These are phyloP conservation scores for Emericellopsis atlantica DNA, from an alignment of 2,329 filamentous ascomycete genomes.

Conservation along the genomic window DNA sequence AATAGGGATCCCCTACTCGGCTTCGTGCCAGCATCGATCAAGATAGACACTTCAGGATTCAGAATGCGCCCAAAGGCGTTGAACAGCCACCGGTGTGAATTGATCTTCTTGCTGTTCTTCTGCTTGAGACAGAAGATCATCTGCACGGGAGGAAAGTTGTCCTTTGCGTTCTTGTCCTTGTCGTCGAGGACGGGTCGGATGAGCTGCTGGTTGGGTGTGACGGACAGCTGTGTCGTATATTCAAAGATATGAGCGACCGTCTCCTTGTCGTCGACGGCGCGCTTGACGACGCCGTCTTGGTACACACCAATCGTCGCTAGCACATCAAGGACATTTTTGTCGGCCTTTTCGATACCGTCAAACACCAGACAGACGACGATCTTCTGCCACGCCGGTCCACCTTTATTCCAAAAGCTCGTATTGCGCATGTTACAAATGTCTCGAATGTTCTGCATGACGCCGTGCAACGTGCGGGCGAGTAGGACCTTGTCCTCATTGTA, in stretches of 20 bases:
- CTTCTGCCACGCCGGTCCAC: slow-evolving; percentile 90
- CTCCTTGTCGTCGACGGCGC: slow-evolving; percentile 85
- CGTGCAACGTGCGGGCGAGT: slow-evolving; percentile 75
- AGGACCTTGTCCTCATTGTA: slow-evolving; percentile 94
- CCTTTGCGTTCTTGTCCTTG: slow-evolving; percentile 40
- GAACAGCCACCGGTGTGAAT: slow-evolving; percentile 92
- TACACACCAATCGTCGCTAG: slow-evolving; percentile 86
- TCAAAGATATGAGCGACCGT: slow-evolving; percentile 90
- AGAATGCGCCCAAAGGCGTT: slow-evolving; percentile 86
- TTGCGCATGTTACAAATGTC: slow-evolving; percentile 94
- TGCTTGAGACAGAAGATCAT: slow-evolving; percentile 97
- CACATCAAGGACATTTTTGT: slow-evolving; percentile 82
- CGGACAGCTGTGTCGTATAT: slow-evolving; percentile 86
- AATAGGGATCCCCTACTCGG: slow-evolving; percentile 75
- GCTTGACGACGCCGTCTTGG: slow-evolving; percentile 93
- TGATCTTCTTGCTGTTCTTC: slow-evolving; percentile 97
- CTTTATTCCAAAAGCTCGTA: slow-evolving; percentile 95
- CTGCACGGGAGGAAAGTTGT: slow-evolving; percentile 75
- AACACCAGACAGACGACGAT: slow-evolving; percentile 90
- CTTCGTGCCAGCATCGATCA: slow-evolving; percentile 88
- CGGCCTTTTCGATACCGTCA: slow-evolving; percentile 85
- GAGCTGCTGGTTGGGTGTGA: slow-evolving; percentile 81
- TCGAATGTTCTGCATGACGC: slow-evolving; percentile 92
- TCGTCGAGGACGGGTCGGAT: slow-evolving; percentile 82
- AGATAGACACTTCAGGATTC: slow-evolving; percentile 84